Conservation (phyloP, 1,284 basidiomycete genomes). For the Sporisorium scitamineum region DNA sequence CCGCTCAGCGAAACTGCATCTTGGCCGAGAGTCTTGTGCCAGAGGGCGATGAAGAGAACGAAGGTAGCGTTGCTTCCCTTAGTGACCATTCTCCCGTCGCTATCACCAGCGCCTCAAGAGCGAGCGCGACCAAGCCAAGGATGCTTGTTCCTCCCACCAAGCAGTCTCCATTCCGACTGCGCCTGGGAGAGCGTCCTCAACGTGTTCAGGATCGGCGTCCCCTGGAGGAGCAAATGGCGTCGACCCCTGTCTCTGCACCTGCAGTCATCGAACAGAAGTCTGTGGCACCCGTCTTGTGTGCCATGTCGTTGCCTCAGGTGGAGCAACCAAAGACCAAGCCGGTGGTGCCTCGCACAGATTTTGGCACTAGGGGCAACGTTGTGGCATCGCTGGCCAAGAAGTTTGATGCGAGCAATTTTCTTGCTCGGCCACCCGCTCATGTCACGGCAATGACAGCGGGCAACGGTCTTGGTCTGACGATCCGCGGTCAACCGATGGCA, state of each 20-base stretch:
- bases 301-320: conserved; percentile 11
- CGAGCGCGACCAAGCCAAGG: conserved; percentile 6
- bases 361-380: conserved; percentile 14
- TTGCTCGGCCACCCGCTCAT: conserved; percentile 30
- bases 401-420: conserved; percentile 37
- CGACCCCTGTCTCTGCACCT: conserved; percentile 20
- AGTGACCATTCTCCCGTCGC: conserved; percentile 19
- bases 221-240: conserved; percentile 9
- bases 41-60: conserved; percentile 3
- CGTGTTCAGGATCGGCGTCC: neutral
- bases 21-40: conserved; percentile 7
- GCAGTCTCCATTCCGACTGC: conserved; percentile 34
- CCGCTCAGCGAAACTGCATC: conserved; percentile 30
- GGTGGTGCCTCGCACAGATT: neutral
- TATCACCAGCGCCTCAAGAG: conserved; percentile 6
- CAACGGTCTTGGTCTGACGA: conserved; percentile 17
- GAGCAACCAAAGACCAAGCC: neutral
- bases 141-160: conserved; percentile 7
- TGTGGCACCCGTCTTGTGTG: conserved; percentile 5
- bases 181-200: conserved; percentile 8
- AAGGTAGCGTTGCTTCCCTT: conserved; percentile 14
- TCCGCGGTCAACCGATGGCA: conserved; percentile 12
- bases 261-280: conserved; percentile 7
- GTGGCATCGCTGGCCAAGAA: conserved; percentile 48
- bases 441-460: conserved; percentile 14